phyloP scores from a whole-genome alignment of 2,329 filamentous ascomycete species.

The Clonostachys sp. region DNA sequence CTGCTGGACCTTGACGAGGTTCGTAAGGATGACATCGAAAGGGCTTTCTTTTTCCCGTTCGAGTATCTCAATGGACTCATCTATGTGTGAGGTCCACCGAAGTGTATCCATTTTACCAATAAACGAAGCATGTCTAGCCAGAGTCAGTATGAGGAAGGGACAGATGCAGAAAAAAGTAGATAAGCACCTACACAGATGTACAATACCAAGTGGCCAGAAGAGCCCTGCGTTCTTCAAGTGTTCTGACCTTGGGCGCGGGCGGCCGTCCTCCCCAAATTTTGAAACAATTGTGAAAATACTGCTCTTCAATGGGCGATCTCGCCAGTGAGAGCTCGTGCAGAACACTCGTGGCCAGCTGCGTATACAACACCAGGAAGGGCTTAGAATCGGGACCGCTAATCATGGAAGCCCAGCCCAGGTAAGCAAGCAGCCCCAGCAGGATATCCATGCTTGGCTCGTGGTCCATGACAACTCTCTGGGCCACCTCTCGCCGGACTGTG shows the following conservation, averaged over 20 bases:
- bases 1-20: slow-evolving; percentile 28
- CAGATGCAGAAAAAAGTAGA: not conserved
- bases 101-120: slow-evolving; percentile 44
- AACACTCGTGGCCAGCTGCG: slow-evolving; percentile 35
- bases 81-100: slow-evolving; percentile 54
- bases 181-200: slow-evolving; percentile 22
- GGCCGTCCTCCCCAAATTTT: slow-evolving; percentile 22
- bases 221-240: slow-evolving; percentile 44
- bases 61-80: slow-evolving; percentile 47
- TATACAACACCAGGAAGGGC: slow-evolving; percentile 37
- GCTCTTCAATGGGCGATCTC: slow-evolving; percentile 25
- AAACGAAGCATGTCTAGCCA: slow-evolving; percentile 24
- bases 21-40: slow-evolving; percentile 41
- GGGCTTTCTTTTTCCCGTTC: slow-evolving; percentile 36
- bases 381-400: slow-evolving; percentile 24
- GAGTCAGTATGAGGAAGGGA: not conserved
- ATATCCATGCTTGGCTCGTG: slow-evolving; percentile 47
- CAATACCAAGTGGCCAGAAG: slow-evolving; percentile 40
- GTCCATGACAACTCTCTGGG: slow-evolving; percentile 39
- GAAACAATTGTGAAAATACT: slow-evolving; percentile 26
- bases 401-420: slow-evolving; percentile 38
- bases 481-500: slow-evolving; percentile 35
- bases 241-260: slow-evolving; percentile 24
- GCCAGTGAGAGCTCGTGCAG: slow-evolving; percentile 41
- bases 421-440: slow-evolving; percentile 42